Percentiles rank a stretch among this genome's conserved stretches.
Conservation (phyloP, 805 yeast genomes). For the Lachancea cidri region DNA sequence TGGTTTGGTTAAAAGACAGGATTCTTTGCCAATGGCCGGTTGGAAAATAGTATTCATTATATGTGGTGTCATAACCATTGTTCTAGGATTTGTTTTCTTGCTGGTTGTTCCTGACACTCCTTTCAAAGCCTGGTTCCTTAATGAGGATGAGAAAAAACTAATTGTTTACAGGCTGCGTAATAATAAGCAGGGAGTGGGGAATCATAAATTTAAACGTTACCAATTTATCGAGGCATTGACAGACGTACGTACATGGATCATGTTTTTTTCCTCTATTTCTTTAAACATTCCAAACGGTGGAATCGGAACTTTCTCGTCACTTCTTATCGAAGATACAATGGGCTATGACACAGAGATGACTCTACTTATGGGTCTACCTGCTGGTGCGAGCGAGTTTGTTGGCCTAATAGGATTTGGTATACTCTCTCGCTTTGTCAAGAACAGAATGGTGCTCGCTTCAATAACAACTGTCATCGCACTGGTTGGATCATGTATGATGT, state of each 20-base stretch:
- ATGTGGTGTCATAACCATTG: conserved; percentile 43
- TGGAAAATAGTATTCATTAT: conserved; percentile 50
- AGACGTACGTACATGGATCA: conserved; percentile 41
- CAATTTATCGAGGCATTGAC: conserved; percentile 41
- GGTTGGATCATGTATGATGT: too few relatives aligned
- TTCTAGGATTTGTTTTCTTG: conserved; percentile 27
- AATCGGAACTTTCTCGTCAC: conserved; percentile 45
- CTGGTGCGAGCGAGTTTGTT: too few relatives aligned
- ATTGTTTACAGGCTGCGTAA: conserved; percentile 39
- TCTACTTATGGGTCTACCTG: too few relatives aligned
- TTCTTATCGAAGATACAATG: conserved; percentile 39
- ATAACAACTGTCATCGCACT: too few relatives aligned
- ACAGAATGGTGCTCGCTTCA: too few relatives aligned
- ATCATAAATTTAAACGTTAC: conserved; percentile 42
- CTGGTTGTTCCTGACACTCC: conserved; percentile 48
- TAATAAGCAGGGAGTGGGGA: conserved; percentile 35
- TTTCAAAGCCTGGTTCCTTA: conserved; percentile 38
- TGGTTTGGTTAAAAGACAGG: too few relatives aligned
- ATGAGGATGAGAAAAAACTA: conserved; percentile 41
- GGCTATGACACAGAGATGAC: too few relatives aligned
- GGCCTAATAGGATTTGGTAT: too few relatives aligned
- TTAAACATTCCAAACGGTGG: too few relatives aligned
- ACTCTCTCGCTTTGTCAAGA: too few relatives aligned
- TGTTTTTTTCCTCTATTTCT: conserved; percentile 33
- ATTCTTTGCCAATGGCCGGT: conserved; percentile 27